Evolutionary conservation across 2,329 filamentous ascomycete genomes (phyloP).

Genomic region (Simplicillium aogashimaense): DNA sequence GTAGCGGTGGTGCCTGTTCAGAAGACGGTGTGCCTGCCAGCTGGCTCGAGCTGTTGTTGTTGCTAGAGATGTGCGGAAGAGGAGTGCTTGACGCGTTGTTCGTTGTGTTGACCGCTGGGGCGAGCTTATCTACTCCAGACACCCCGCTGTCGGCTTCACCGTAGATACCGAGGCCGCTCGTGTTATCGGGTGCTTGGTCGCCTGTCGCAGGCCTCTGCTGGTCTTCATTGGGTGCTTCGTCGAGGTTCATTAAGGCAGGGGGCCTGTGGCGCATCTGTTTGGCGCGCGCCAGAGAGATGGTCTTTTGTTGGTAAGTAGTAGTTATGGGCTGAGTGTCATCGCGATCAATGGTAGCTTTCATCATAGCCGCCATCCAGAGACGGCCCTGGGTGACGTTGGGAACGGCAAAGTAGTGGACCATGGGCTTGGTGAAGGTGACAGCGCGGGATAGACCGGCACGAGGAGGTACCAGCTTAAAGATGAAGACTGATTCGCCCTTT

Average conservation of each 20-base stretch:
- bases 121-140: constrained; percentile 30
- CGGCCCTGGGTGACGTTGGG: constrained; percentile 81
- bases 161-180: constrained; percentile 25
- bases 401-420: constrained; percentile 94
- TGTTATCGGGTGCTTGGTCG: constrained; percentile 16
- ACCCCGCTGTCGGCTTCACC: constrained; percentile 32
- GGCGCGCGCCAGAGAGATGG: constrained; percentile 84
- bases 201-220: constrained; percentile 7
- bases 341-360: constrained; percentile 97
- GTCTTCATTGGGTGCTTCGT: constrained; percentile 26
- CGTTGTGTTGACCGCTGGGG: constrained; percentile 11
- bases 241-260: constrained; percentile 71
- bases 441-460: constrained; percentile 78
- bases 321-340: constrained; percentile 72
- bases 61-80: no score
- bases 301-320: constrained; percentile 94
- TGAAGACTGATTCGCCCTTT: constrained; percentile 61
- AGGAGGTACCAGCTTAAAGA: constrained; percentile 94
- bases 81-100: not conserved
- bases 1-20: no score
- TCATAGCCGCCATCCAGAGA: constrained; percentile 95
- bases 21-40: no score
- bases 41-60: no score
- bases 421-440: constrained; percentile 95
- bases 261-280: constrained; percentile 80